Evolutionary conservation across 2,329 filamentous ascomycete genomes (phyloP).

Genomic region (Diaporthe capsici): DNA sequence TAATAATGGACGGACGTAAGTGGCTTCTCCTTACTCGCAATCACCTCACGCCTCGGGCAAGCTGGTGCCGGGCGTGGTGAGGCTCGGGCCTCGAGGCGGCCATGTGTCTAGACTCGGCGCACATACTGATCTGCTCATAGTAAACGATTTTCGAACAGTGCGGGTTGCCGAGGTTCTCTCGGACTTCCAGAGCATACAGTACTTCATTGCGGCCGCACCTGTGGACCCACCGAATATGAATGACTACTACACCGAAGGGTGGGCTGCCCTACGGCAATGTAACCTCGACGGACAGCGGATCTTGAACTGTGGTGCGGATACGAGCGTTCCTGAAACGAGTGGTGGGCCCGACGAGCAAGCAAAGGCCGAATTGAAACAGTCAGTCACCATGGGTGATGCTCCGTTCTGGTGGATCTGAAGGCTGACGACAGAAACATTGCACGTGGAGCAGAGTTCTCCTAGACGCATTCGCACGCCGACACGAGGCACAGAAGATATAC

Average conservation of each 20-base stretch:
- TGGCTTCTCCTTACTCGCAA: constrained; percentile 12
- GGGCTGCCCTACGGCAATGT: constrained; percentile 74
- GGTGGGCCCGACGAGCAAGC: constrained; percentile 71
- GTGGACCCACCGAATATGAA: constrained; percentile 67
- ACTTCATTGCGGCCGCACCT: constrained; percentile 71
- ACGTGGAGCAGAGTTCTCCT: constrained; percentile 63
- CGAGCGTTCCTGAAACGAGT: constrained; percentile 65
- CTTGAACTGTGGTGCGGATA: constrained; percentile 74
- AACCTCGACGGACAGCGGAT: constrained; percentile 74
- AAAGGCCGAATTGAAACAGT: constrained; percentile 76
- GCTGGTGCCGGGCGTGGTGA: neutral
- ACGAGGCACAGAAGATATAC: constrained; percentile 76
- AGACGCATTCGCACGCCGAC: constrained; percentile 72
- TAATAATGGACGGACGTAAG: constrained; percentile 43
- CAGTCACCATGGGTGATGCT: constrained; percentile 47
- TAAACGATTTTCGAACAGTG: constrained; percentile 71
- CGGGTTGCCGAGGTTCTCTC: constrained; percentile 74
- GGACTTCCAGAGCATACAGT: constrained; percentile 74
- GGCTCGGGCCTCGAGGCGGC: neutral
- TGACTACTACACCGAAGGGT: constrained; percentile 76
- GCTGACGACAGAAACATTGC: constrained; percentile 23
- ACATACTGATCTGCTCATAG: constrained; percentile 52
- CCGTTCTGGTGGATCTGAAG: neutral
- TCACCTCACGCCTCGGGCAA: neutral
- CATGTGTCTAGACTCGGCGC: constrained; percentile 9